A percentile compares a stretch with the other conserved stretches of the same genome.
Conservation (phyloP, 2,329 filamentous ascomycete species). For the Sporothrix variecibatus region DNA sequence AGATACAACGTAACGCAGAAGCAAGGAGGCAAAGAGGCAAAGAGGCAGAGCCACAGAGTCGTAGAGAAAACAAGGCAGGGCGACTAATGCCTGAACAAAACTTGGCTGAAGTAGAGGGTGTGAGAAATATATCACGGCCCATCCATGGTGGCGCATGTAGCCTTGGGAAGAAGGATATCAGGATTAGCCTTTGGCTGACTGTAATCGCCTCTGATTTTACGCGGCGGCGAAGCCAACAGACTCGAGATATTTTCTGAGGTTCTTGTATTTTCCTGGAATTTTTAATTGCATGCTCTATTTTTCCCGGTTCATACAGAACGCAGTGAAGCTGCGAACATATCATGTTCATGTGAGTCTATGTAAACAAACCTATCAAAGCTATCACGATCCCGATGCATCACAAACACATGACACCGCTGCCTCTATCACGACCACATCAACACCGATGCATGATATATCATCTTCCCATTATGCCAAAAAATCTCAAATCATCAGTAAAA, state of each 20-base stretch:
- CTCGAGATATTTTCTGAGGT: neutral
- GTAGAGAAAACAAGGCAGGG: neutral
- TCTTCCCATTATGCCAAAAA: neutral
- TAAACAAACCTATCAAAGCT: neutral
- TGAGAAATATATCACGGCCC: slow-evolving; percentile 17
- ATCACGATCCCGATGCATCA: neutral
- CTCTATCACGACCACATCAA: neutral
- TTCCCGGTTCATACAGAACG: neutral
- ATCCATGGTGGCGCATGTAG: neutral
- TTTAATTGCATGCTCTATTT: neutral
- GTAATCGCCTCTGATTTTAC: neutral
- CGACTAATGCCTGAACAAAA: neutral
- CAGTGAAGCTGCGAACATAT: neutral
- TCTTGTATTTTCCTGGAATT: neutral
- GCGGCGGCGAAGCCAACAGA: neutral
- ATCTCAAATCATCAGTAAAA: neutral
- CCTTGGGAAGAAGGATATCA: neutral
- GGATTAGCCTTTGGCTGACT: neutral
- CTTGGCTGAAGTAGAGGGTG: slow-evolving; percentile 13
- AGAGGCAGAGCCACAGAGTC: neutral
- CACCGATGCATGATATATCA: neutral
- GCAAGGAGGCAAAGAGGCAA: neutral
- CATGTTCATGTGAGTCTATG: neutral
- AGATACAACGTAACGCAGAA: neutral
- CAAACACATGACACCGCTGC: neutral